Evolutionary conservation across 2,329 filamentous ascomycete genomes (phyloP).

Genomic region (Aspergillus versicolor): DNA sequence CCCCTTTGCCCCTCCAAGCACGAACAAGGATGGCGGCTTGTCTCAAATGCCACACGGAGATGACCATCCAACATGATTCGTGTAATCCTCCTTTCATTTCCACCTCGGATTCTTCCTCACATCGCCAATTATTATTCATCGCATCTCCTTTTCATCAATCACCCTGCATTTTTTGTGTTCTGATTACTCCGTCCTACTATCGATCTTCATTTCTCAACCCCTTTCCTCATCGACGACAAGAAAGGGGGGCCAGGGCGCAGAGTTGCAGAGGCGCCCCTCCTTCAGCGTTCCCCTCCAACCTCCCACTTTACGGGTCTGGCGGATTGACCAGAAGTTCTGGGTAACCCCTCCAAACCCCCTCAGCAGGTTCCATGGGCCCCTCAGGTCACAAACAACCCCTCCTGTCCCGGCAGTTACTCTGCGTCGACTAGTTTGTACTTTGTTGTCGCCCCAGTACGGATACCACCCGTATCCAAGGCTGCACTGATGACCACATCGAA

Average conservation of each 20-base stretch:
- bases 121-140: constrained; percentile 4
- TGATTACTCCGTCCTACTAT: background rate
- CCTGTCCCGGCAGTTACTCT: background rate
- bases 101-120: constrained; percentile 19
- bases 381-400: background rate
- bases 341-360: background rate
- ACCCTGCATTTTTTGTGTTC: constrained; percentile 9
- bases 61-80: constrained; percentile 17
- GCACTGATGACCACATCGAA: constrained; percentile 5
- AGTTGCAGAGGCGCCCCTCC: background rate
- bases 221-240: constrained; percentile 2
- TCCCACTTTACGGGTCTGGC: constrained; percentile 7
- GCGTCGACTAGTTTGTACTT: background rate
- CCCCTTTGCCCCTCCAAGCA: constrained; percentile 24
- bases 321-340: background rate
- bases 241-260: background rate
- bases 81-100: constrained; percentile 24
- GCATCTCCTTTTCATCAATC: constrained; percentile 12
- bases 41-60: constrained; percentile 20
- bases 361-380: background rate
- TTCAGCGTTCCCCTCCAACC: constrained; percentile 11
- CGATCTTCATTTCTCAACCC: constrained; percentile 8
- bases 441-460: background rate
- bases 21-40: constrained; percentile 20
- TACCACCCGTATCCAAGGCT: constrained; percentile 1